These are phyloP conservation scores for Galium porrigens DNA, from an alignment of 305 asterid genomes.

Conservation along the genomic window DNA sequence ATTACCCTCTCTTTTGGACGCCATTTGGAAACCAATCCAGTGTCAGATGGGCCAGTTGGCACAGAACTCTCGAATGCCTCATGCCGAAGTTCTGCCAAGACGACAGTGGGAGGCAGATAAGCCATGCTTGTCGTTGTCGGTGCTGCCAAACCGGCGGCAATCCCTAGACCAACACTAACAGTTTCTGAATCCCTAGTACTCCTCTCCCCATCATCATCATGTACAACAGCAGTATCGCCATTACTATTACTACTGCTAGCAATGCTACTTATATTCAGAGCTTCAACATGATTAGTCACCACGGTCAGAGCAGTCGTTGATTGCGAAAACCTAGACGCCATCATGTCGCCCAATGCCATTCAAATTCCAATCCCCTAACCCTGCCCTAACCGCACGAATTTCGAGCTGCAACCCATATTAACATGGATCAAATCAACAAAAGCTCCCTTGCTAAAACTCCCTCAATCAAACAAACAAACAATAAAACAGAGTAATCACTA, in stretches of 20 bases:
- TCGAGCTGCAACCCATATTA: constrained; percentile 44
- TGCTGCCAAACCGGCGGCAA: constrained; percentile 10
- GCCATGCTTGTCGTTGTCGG: constrained; percentile 75
- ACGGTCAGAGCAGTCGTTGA: constrained; percentile 31
- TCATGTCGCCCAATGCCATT: constrained; percentile 99
- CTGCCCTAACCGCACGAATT: constrained; percentile 81
- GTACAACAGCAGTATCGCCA: background rate
- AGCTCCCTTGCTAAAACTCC: background rate
- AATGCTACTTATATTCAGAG: constrained; percentile 15
- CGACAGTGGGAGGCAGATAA: constrained; percentile 73
- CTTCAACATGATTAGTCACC: constrained; percentile 53
- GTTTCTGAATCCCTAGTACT: constrained; percentile 56
- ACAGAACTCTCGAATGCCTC: constrained; percentile 66
- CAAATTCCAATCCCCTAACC: constrained; percentile 35
- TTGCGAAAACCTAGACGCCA: constrained; percentile 39
- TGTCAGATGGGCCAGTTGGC: constrained; percentile 69
- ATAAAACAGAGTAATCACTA: background rate
- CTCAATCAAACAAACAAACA: background rate
- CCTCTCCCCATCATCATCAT: constrained; percentile 33
- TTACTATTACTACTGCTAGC: background rate
- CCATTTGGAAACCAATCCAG: constrained; percentile 89
- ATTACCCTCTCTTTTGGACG: constrained; percentile 77
- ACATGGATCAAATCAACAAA: constrained; percentile 12
- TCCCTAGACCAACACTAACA: constrained; percentile 49
- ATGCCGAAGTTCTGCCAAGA: constrained; percentile 85